Evolutionary conservation across 306 rosid genomes (phyloP), one percentile per base, ranked within the genome.

Genomic region (Rosa chinensis): DNA sequence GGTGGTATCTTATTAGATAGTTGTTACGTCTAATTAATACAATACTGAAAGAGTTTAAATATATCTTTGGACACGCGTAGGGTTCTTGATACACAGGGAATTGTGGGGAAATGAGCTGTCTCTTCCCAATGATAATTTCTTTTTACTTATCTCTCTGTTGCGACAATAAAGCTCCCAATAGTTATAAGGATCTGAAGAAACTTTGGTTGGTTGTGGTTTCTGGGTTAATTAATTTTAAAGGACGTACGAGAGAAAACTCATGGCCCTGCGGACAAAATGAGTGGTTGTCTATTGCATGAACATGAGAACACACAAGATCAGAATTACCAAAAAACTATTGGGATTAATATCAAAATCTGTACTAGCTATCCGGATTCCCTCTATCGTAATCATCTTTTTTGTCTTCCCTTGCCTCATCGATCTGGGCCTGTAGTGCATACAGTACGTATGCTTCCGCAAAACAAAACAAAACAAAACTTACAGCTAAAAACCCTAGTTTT

Each of bases 221-320:
- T 61, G 40, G 76, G 69, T 64, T 82, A 71, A 81, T 77, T 81
- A 75, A 75, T 68, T 84, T 76, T 81, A 81, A 8, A 43, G n/a
- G n/a, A 44, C 62, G 43, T 37, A 4, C 35, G 16, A 17, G 44
- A 25, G 55, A 83, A 85, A 81, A 81, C 74, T 72, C 78, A 74
- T 85, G 87, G 85, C 68, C 78, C 63, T 84, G 16, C 20, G 84
- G 89, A 83, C 87, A 87, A 87, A 80, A 79, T 89, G 90, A 89
- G 83, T 81, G 91, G 89, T 82, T 89, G 89, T 85, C 89, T 64
- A 35, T 87, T 90, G 88, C 92, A 86, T 87, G 92, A 37, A 35
- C 37, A 61, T 64, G 70, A 21, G 32, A 13, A 64, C n/a, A 64
- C 43, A 64, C 21, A 16, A 35, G 9, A 62, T 11, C 20, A 21